These are phyloP conservation scores for Coniella vitis DNA, from an alignment of 2,329 filamentous ascomycete species.

Conservation along the genomic window DNA sequence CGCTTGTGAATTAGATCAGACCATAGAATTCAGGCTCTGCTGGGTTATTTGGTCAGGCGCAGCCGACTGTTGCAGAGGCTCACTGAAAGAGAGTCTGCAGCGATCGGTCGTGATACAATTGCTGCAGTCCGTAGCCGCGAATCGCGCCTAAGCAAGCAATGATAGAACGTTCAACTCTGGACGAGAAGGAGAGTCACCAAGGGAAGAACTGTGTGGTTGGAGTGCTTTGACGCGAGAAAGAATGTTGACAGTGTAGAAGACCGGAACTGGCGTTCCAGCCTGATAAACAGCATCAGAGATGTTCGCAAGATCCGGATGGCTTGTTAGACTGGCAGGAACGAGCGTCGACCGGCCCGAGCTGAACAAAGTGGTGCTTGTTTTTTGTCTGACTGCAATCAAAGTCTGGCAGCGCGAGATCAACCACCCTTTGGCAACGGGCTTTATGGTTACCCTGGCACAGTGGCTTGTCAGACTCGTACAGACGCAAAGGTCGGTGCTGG, in stretches of 20 bases:
- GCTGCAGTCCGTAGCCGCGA: too few species aligned
- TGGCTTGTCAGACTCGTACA: conserved; percentile 18
- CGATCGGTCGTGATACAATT: too few species aligned
- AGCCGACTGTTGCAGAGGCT: too few species aligned
- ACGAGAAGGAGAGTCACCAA: not conserved
- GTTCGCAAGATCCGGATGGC: not conserved
- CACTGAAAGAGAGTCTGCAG: too few species aligned
- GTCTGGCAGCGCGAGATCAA: conserved; percentile 12
- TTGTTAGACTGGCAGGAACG: not conserved
- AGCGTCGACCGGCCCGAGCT: conserved; percentile 2
- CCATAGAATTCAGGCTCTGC: too few species aligned
- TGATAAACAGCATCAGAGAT: not conserved
- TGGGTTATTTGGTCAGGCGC: too few species aligned
- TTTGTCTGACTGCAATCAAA: conserved; percentile 8
- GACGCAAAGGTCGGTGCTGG: conserved; percentile 14
- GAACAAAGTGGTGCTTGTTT: not conserved
- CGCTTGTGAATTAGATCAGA: too few species aligned
- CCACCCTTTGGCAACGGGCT: conserved; percentile 12
- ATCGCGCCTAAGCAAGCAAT: too few species aligned
- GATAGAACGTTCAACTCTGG: too few species aligned
- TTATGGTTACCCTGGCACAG: conserved; percentile 16
- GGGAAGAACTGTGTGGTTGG: not conserved
- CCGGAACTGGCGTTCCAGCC: not conserved
- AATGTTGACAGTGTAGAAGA: conserved; percentile 7
- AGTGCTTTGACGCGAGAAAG: not conserved